Percentiles rank a stretch among this genome's conserved stretches.
phyloP scores from a whole-genome alignment of 768 basidiomycete genomes.

The Mrakia frigida region DNA sequence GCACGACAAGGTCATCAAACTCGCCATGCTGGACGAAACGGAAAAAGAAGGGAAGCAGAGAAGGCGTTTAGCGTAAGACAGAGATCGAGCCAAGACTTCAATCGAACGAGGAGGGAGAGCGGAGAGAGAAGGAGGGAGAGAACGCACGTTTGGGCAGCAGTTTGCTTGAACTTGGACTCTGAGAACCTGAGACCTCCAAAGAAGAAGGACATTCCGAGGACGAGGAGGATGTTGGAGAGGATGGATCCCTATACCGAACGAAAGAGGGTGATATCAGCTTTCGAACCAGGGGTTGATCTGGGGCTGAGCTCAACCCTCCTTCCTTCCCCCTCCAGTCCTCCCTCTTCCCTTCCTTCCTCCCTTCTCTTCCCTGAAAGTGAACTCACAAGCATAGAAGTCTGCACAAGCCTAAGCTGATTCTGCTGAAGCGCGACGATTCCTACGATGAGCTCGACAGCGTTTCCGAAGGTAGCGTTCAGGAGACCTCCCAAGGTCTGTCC shows the following conservation, averaged over 20 bases:
- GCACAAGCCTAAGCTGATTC: constrained; percentile 26
- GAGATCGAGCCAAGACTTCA: no score
- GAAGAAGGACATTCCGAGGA: constrained; percentile 32
- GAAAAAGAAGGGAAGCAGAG: not conserved
- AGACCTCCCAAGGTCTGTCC: constrained; percentile 64
- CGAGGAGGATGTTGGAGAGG: constrained; percentile 31
- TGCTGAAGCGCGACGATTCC: constrained; percentile 46
- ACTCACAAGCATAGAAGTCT: constrained; percentile 49
- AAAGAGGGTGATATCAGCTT: not conserved
- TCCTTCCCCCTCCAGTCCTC: not conserved
- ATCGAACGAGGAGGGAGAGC: not conserved
- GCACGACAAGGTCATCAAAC: constrained; percentile 80
- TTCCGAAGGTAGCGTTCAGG: constrained; percentile 31
- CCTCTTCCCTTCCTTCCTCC: not conserved
- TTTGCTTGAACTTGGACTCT: constrained; percentile 71
- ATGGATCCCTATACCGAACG: constrained; percentile 14
- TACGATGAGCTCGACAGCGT: constrained; percentile 52
- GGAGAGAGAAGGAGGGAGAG: constrained; percentile 15
- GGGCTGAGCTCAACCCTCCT: not conserved
- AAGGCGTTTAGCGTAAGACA: not conserved
- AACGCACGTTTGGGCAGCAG: constrained; percentile 79
- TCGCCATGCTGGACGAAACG: constrained; percentile 16
- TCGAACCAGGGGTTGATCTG: no score
- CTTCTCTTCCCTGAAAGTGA: not conserved
- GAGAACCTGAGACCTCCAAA: constrained; percentile 53